These are phyloP conservation scores for Tremella fuciformis DNA, from an alignment of 768 basidiomycete genomes.

Conservation along the genomic window DNA sequence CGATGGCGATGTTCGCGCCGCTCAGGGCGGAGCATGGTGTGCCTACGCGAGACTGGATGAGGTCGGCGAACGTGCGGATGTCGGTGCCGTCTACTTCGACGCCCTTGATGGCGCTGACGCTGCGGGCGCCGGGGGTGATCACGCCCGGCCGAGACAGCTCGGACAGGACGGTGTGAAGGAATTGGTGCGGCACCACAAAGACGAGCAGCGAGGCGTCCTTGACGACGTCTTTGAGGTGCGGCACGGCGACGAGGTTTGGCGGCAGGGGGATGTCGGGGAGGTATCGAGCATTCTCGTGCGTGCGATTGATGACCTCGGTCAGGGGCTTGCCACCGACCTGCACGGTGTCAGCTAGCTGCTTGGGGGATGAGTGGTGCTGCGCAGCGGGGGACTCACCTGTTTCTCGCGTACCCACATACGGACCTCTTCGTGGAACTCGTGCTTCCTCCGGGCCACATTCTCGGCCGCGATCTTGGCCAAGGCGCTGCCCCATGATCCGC, in stretches of 20 bases:
- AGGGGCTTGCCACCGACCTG: constrained; percentile 51
- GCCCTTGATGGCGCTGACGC: constrained; percentile 56
- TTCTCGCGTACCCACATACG: constrained; percentile 57
- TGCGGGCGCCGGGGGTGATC: constrained; percentile 48
- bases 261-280: constrained; percentile 54
- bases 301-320: constrained; percentile 56
- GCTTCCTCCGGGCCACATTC: constrained; percentile 45
- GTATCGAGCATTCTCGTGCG: constrained; percentile 55
- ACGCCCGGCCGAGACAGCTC: constrained; percentile 44
- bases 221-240: constrained; percentile 53
- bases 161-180: constrained; percentile 43
- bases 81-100: constrained; percentile 55
- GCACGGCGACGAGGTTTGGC: constrained; percentile 53
- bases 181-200: constrained; percentile 55
- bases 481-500: constrained; percentile 53
- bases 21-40: constrained; percentile 54
- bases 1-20: constrained; percentile 56
- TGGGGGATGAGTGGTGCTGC: neutral
- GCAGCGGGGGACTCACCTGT: constrained; percentile 42
- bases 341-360: neutral
- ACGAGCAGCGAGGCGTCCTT: constrained; percentile 55
- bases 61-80: constrained; percentile 55
- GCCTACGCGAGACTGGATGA: constrained; percentile 53
- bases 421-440: constrained; percentile 54
- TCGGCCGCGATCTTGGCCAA: constrained; percentile 53